Base-by-base conservation (phyloP, 2,329 filamentous ascomycete species). In the Rhytidhysteron rufulum region DNA sequence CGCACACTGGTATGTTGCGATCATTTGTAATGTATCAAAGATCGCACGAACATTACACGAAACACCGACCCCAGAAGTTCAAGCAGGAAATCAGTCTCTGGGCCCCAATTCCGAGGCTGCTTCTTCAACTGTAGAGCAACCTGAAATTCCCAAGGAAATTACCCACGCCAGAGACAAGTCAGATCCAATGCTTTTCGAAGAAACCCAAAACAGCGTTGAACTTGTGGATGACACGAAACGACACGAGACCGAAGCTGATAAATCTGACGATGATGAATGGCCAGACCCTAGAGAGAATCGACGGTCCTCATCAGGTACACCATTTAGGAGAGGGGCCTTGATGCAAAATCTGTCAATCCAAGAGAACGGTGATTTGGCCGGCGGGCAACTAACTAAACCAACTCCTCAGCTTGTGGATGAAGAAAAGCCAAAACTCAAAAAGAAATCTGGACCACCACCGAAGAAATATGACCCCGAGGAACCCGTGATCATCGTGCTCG, bases 1-100 rank as follows among this genome's bases (percentile, higher is more conserved):
- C 50, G 69, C 74, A 1, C 93, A 98, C 64, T 98, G 94, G 93
- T 97, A 93, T 65, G 72, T 97, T 49, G 89, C 88, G 6, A 91
- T 98, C 41, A 91, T 98, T 38, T 95, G 88, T 75, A 95, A 98
- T 55, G 76, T 91, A 2, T 78, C 80, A 3, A 82, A 76, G 37
- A 72, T 93, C n/a, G 50, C 54, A 21, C 62, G 67, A 24, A 63
- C 58, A 24, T 47, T 49, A 5, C 43, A 24, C 39, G 29, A 19
- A 40, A 41, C n/a, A 37, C 25, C 21, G n/a, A 22, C 16, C 21
- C 25, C 37, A 29, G 27, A 35, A 35, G 33, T 11, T 35, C 11
- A 18, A 5, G 6, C 33, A 35, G n/a, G n/a, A n/a, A n/a, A n/a
- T n/a, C n/a, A n/a, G n/a, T n/a, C n/a, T n/a, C n/a, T n/a, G n/a